These are phyloP conservation scores for Collybiopsis luxurians DNA, from an alignment of 768 basidiomycete species.

Conservation along the genomic window DNA sequence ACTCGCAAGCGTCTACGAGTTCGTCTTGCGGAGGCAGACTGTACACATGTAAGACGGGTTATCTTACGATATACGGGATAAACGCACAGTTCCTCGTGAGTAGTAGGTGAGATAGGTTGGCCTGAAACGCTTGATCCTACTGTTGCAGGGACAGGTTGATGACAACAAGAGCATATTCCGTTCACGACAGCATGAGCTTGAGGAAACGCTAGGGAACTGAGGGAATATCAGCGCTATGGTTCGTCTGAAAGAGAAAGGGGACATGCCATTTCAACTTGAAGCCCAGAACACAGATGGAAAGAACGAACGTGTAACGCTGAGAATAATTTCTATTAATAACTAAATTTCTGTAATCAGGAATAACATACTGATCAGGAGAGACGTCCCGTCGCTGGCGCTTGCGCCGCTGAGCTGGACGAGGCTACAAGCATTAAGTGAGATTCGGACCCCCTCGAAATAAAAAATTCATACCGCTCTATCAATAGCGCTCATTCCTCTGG, in stretches of 20 bases:
- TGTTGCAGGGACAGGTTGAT: conserved; percentile 3
- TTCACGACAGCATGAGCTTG: conserved; percentile 4
- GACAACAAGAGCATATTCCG: conserved; percentile 3
- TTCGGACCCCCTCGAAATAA: background rate
- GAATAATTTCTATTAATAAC: background rate
- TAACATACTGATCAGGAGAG: conserved; percentile 8
- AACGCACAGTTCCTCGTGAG: conserved; percentile 6
- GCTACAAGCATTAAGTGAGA: background rate
- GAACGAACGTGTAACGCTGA: background rate
- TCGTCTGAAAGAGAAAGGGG: background rate
- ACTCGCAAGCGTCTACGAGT: conserved; percentile 12
- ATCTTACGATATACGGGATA: background rate
- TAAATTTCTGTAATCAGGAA: background rate
- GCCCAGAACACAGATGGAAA: background rate
- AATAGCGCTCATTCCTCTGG: conserved; percentile 13
- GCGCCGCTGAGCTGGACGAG: conserved; percentile 11
- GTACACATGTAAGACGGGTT: background rate
- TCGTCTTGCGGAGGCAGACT: conserved; percentile 11
- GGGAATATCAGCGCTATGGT: background rate
- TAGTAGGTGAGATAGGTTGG: background rate
- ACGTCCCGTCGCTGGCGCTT: conserved; percentile 10
- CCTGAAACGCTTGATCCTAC: background rate
- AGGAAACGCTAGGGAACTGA: background rate
- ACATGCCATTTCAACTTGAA: background rate
- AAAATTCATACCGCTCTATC: conserved; percentile 8